Base-by-base conservation (phyloP, 2,329 filamentous ascomycete species). In the Seiridium unicorne region DNA sequence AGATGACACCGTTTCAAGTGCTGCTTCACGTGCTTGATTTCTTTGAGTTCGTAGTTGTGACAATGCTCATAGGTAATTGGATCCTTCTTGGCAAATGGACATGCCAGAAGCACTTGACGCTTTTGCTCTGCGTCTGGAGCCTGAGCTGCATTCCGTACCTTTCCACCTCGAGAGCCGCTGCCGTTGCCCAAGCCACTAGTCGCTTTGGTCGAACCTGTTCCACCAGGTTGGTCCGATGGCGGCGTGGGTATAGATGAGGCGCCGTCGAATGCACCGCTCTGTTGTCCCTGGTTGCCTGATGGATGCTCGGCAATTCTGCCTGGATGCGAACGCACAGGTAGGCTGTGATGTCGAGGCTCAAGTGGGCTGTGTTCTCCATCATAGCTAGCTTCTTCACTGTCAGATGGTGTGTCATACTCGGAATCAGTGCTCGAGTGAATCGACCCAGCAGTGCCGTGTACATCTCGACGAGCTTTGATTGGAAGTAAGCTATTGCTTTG, bases 21-120 rank as follows among this genome's bases (percentile, higher is more conserved):
- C 40, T 55, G 51, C 38, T 55, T 55, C 7, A 55, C 51, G 38
- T 55, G 51, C 26, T 55, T 55, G 18, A 55, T 55, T 44, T 55
- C 51, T 31, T 18, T 55, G 18, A 55, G 18, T 34, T 55, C 40
- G 6, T 55, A 55, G n/a, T 55, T 55, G 51, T 55, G 51, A 35
- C 51, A 55, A 44, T 55, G 51, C 36, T 55, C 51, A 26, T 55
- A 44, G 6, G n/a, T 4, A 5, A 55, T 32, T 44, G 51, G 51
- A 18, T 55, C 51, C 5, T 55, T 55, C 51, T 55, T 55, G 36
- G 51, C 51, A 44, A 55, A 55, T 18, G 51, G 51, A 18, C 51
- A 55, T 11, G 51, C 51, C n/a, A 55, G 40, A 9, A 55, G 36
- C 7, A 44, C 36, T 31, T 44, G 51, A 3, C 51, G 51, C 40